Evolutionary conservation across 345 rosid genomes (phyloP), one percentile per base, ranked within the genome.

Genomic region (Microcos paniculata): DNA sequence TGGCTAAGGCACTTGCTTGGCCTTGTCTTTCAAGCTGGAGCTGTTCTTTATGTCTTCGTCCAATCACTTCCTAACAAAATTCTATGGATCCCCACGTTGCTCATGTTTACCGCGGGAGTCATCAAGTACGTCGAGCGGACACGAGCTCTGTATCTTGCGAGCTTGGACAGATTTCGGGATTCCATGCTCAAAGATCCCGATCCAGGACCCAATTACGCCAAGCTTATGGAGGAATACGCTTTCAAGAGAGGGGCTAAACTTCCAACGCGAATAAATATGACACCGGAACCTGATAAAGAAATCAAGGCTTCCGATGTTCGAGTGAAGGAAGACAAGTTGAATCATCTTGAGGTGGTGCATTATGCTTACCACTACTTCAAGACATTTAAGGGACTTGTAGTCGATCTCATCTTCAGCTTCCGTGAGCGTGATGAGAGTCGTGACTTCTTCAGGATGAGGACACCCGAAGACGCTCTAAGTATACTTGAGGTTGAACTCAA

Each of bases 61-160:
- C 71, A 18, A 31, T 76, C 88, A 7, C 24, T 83, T 0, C 81
- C 85, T 3, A 16, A 4, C 6, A 82, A 82, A 52, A 70, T 69
- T 70, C 80, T 88, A 8, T 45, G 52, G 62, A 10, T 77, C 3
- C 82, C 89, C 0, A 85, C 83, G 12, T 10, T 83, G 15, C 76
- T 87, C 70, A 74, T 88, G 66, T 83, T 88, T 42, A 0, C 74
- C 23, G 77, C 89, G 19, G 94, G 91, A 14, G 33, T 73, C 2
- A 82, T 85, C 23, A 90, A 86, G 78, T 87, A 89, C 62, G 78
- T 81, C 8, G 94, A 90, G 87, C 74, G 92, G 75, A 87, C 83
- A 10, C 76, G 63, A 1, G 89, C 89, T 10, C 46, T 86, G 71
- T 86, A 83, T 72, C 84, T 80, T 38, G 89, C 90, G 0, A 90